These are phyloP conservation scores for Curvularia lunata DNA, from an alignment of 2,329 filamentous ascomycete species.

Conservation along the genomic window DNA sequence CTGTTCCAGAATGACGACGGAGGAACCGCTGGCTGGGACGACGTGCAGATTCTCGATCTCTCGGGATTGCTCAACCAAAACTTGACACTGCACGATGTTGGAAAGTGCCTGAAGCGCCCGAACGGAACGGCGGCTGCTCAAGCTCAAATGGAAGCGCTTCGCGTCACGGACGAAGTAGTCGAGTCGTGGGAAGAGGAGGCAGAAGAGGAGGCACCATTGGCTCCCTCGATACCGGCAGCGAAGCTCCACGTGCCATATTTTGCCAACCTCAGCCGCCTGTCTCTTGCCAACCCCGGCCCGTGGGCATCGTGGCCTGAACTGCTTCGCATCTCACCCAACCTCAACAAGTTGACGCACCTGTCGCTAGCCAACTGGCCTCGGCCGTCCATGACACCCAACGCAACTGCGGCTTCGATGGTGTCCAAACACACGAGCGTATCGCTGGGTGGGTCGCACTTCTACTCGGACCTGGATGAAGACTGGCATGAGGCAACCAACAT, in stretches of 20 bases:
- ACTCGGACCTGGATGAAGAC: constrained; percentile 61
- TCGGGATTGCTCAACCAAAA: constrained; percentile 57
- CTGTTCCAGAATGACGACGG: constrained; percentile 54
- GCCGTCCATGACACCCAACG: constrained; percentile 63
- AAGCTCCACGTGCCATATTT: constrained; percentile 50
- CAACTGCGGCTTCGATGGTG: constrained; percentile 55
- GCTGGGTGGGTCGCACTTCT: constrained; percentile 60
- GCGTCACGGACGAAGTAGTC: constrained; percentile 33
- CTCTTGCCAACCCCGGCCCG: constrained; percentile 59
- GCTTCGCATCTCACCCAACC: constrained; percentile 58
- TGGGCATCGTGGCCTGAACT: constrained; percentile 63
- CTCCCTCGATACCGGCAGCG: constrained; percentile 17
- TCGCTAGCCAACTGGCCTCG: constrained; percentile 68
- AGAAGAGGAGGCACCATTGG: constrained; percentile 15
- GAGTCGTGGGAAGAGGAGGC: constrained; percentile 58
- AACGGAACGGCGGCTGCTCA: constrained; percentile 15
- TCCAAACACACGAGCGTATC: constrained; percentile 52
- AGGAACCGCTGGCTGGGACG: constrained; percentile 49
- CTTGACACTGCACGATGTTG: constrained; percentile 58
- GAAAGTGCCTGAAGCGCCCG: constrained; percentile 49
- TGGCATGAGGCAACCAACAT: constrained; percentile 63
- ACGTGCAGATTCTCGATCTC: constrained; percentile 60
- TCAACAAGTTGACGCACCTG: constrained; percentile 66
- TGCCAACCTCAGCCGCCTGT: constrained; percentile 62
- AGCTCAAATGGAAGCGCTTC: constrained; percentile 18